Evolutionary conservation across 2,329 filamentous ascomycete genomes (phyloP).

Genomic region (Botryotinia convoluta): DNA sequence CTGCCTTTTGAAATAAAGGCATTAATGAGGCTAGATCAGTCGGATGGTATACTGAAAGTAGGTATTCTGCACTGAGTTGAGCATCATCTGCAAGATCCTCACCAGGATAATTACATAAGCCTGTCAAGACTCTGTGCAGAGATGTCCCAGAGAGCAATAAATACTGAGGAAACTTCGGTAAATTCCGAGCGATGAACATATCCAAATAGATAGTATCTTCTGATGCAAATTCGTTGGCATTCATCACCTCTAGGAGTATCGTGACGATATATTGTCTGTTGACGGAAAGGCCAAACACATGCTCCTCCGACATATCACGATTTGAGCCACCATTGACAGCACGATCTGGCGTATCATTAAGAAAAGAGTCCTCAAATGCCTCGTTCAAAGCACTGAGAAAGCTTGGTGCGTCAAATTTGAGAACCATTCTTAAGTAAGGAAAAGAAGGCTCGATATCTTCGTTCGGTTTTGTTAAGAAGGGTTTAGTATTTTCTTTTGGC

Average conservation of each 20-base stretch:
- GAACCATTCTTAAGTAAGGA: conserved; percentile 77
- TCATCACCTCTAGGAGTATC: conserved; percentile 90
- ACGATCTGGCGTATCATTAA: conserved; percentile 75
- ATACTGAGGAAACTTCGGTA: conserved; percentile 96
- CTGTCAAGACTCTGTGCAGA: conserved; percentile 74
- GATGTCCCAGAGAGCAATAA: conserved; percentile 85
- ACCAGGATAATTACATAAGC: conserved; percentile 81
- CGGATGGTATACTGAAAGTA: conserved; percentile 90
- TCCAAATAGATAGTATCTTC: conserved; percentile 92
- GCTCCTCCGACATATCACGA: conserved; percentile 58
- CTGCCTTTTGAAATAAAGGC: conserved; percentile 72
- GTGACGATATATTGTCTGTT: conserved; percentile 91
- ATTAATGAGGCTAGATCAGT: conserved; percentile 75
- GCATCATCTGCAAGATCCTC: conserved; percentile 84
- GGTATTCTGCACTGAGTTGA: conserved; percentile 93
- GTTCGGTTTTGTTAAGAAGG: conserved; percentile 59
- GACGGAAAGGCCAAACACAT: conserved; percentile 67
- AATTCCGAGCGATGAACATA: conserved; percentile 95
- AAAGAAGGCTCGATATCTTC: conserved; percentile 69
- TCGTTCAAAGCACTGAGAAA: conserved; percentile 96
- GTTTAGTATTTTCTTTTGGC: conserved; percentile 62
- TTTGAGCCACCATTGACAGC: conserved; percentile 51
- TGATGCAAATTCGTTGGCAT: conserved; percentile 66
- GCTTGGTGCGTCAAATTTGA: conserved; percentile 85
- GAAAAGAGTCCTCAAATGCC: conserved; percentile 90